Conservation (phyloP, 1,284 basidiomycete species). For the Ceratobasidium papillatum region DNA sequence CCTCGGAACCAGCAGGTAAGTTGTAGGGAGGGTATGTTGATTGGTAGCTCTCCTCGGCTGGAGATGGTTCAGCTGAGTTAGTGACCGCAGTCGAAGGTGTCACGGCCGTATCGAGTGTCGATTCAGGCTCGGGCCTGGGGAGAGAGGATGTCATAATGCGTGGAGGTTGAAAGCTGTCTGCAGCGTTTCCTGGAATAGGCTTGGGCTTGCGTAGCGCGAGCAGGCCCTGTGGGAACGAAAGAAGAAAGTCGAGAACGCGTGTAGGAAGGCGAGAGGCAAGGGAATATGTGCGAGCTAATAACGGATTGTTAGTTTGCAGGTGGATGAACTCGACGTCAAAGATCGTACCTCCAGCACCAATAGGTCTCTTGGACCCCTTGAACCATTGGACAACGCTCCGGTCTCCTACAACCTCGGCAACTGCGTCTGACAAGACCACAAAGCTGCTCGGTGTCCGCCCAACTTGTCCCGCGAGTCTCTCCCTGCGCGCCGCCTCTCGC, state of each 20-base stretch:
- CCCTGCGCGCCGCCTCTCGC: slow-evolving; percentile 30
- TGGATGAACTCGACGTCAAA: not conserved
- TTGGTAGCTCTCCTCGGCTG: slow-evolving; percentile 9
- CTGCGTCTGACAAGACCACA: slow-evolving; percentile 27
- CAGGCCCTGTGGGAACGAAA: slow-evolving; percentile 71
- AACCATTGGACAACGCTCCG: slow-evolving; percentile 58
- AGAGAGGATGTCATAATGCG: slow-evolving; percentile 17
- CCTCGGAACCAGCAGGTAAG: slow-evolving; percentile 27
- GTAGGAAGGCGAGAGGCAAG: slow-evolving; percentile 74
- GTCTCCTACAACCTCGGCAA: slow-evolving; percentile 36
- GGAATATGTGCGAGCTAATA: slow-evolving; percentile 68
- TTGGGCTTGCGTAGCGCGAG: slow-evolving; percentile 68
- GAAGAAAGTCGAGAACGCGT: slow-evolving; percentile 66
- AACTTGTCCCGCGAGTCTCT: slow-evolving; percentile 22
- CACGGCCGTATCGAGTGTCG: slow-evolving; percentile 16
- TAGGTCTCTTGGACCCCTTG: slow-evolving; percentile 68
- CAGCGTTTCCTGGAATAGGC: slow-evolving; percentile 48
- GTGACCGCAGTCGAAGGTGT: slow-evolving; percentile 7
- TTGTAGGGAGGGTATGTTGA: slow-evolving; percentile 14
- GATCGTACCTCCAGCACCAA: slow-evolving; percentile 76
- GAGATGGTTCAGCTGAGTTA: slow-evolving; percentile 13
- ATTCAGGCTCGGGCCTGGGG: slow-evolving; percentile 11
- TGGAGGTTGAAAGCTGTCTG: slow-evolving; percentile 44
- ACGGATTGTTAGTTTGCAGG: slow-evolving; percentile 25
- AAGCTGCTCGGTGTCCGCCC: slow-evolving; percentile 36